Conservation (phyloP, 371 early-diverging fungal genomes). For the Umbelopsis sp. region DNA sequence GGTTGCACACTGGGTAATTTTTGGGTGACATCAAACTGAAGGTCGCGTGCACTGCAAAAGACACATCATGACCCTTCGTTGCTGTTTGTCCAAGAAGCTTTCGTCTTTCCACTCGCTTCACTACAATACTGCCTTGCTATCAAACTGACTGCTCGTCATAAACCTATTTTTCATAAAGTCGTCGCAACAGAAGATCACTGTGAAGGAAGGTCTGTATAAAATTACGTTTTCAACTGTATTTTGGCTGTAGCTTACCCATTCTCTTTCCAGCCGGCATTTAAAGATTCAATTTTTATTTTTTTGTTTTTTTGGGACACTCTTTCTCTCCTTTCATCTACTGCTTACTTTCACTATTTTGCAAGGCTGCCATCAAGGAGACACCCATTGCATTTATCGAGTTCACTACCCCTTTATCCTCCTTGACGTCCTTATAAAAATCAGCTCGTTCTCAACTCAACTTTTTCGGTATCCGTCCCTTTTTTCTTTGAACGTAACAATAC, state of each 20-base stretch:
- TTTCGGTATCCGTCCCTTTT: background rate
- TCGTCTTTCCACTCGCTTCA: background rate
- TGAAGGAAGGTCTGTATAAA: background rate
- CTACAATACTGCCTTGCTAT: too few relatives aligned
- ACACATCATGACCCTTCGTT: background rate
- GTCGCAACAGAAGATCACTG: too few relatives aligned
- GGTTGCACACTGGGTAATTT: too few relatives aligned
- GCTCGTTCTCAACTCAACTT: background rate
- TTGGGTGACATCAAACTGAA: slow-evolving; percentile 2
- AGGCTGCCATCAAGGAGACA: slow-evolving; percentile 3
- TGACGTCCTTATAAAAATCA: slow-evolving; percentile 1
- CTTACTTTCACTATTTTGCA: background rate
- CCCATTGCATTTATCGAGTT: slow-evolving; percentile 11
- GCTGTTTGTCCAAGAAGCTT: background rate
- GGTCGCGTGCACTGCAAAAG: slow-evolving; percentile 6
- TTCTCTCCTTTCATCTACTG: background rate
- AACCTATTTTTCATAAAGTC: too few relatives aligned
- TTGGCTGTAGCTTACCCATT: background rate
- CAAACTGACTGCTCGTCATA: too few relatives aligned
- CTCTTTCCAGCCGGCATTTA: slow-evolving; percentile 12
- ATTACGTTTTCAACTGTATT: slow-evolving; percentile 3
- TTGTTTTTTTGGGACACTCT: too few relatives aligned
- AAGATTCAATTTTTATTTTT: background rate
- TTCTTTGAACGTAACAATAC: background rate
- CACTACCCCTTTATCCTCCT: slow-evolving; percentile 12